A percentile compares a stretch with the other conserved stretches of the same genome.
Evolutionary conservation across 495 filamentous ascomycete genomes (phyloP).

Genomic region (Hamigera avellanea): DNA sequence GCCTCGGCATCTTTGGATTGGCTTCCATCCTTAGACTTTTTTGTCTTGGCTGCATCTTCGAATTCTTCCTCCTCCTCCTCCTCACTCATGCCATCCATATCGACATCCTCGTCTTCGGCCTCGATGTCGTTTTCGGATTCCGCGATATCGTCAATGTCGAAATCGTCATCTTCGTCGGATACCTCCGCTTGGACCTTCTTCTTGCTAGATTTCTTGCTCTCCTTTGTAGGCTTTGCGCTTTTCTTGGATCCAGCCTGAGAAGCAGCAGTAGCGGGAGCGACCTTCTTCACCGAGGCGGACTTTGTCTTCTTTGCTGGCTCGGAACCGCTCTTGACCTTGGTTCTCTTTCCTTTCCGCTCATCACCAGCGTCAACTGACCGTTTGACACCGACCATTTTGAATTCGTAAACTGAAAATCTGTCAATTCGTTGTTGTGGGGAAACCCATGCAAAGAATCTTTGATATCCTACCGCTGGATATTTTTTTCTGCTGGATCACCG

Average conservation of each 20-base stretch:
- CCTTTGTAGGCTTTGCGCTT: slow-evolving; percentile 15
- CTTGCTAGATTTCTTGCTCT: slow-evolving; percentile 20
- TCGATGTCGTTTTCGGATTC: slow-evolving; percentile 26
- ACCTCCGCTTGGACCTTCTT: slow-evolving; percentile 19
- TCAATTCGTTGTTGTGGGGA: background rate
- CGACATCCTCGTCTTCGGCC: slow-evolving; percentile 24
- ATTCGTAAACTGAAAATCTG: slow-evolving; percentile 5
- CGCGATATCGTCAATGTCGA: slow-evolving; percentile 32
- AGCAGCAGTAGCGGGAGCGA: background rate
- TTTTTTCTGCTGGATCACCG: slow-evolving; percentile 14
- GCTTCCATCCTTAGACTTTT: slow-evolving; percentile 1
- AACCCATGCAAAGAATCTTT: background rate
- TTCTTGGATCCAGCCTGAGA: slow-evolving; percentile 9
- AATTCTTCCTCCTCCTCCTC: slow-evolving; percentile 17
- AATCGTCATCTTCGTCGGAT: slow-evolving; percentile 27
- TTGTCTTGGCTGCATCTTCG: slow-evolving; percentile 15
- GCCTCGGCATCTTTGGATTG: slow-evolving; percentile 6
- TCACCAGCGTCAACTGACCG: slow-evolving; percentile 29
- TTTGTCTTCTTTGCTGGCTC: slow-evolving; percentile 24
- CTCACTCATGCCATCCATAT: slow-evolving; percentile 23
- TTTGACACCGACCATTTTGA: slow-evolving; percentile 30
- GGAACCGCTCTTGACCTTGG: slow-evolving; percentile 28
- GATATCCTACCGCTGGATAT: slow-evolving; percentile 1
- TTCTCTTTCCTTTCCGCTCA: slow-evolving; percentile 37
- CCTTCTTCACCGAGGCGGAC: slow-evolving; percentile 21